phyloP scores from a whole-genome alignment of 2,329 filamentous ascomycete species.

The Penicillium crustosum region DNA sequence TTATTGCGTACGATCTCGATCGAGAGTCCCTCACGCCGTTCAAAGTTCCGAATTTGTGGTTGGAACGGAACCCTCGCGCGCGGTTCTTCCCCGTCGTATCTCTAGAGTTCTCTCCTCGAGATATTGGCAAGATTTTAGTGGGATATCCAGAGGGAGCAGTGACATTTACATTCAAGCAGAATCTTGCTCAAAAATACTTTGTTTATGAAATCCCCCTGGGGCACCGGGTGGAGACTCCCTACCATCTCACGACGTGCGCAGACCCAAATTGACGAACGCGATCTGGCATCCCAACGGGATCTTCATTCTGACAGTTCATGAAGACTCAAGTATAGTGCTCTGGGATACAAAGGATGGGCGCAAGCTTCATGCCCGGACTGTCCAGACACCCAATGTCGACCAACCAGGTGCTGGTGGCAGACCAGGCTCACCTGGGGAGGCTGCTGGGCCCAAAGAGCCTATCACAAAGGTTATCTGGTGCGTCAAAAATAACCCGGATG shows the following conservation, averaged over 20 bases:
- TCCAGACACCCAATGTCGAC: slow-evolving; percentile 73
- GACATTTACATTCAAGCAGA: slow-evolving; percentile 93
- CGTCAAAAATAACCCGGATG: slow-evolving; percentile 88
- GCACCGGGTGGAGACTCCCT: slow-evolving; percentile 73
- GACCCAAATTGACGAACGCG: slow-evolving; percentile 76
- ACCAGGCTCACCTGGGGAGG: slow-evolving; percentile 48
- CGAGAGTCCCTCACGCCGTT: slow-evolving; percentile 74
- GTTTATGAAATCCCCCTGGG: slow-evolving; percentile 79
- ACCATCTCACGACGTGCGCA: slow-evolving; percentile 61
- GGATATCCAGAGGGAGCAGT: slow-evolving; percentile 88
- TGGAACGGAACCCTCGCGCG: slow-evolving; percentile 66
- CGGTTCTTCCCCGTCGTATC: slow-evolving; percentile 68
- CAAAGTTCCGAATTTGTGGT: slow-evolving; percentile 85
- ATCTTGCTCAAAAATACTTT: slow-evolving; percentile 73
- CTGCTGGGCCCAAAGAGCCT: slow-evolving; percentile 66
- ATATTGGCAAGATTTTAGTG: slow-evolving; percentile 87
- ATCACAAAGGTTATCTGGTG: slow-evolving; percentile 86
- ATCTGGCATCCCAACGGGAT: slow-evolving; percentile 94
- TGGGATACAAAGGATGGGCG: slow-evolving; percentile 92
- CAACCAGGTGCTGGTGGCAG: slow-evolving; percentile 56
- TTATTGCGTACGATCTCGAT: slow-evolving; percentile 92
- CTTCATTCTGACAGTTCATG: slow-evolving; percentile 81
- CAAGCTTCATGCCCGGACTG: slow-evolving; percentile 76
- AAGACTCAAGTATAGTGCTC: slow-evolving; percentile 87
- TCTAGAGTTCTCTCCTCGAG: slow-evolving; percentile 82